Conservation (phyloP, 2,329 filamentous ascomycete genomes). For the Zymoseptoria passerinii region DNA sequence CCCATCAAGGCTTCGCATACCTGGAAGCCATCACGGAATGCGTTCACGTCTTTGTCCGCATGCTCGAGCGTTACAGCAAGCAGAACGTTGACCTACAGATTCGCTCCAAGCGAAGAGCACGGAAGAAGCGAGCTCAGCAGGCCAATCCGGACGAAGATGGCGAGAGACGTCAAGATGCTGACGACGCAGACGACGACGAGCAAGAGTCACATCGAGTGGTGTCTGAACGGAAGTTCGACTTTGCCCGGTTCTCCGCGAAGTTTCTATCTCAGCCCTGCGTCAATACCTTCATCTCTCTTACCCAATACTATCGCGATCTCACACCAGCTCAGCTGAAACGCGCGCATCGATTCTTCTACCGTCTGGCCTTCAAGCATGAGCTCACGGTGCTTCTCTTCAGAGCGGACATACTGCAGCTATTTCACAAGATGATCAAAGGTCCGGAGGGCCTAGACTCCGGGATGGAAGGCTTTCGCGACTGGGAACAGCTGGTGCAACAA, state of each 20-base stretch:
- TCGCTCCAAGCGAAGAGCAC: slow-evolving; percentile 65
- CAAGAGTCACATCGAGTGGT: slow-evolving; percentile 60
- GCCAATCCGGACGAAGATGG: slow-evolving; percentile 26
- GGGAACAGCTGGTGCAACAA: slow-evolving; percentile 82
- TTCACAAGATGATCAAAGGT: slow-evolving; percentile 88
- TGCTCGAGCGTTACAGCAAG: slow-evolving; percentile 88
- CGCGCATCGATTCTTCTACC: slow-evolving; percentile 87
- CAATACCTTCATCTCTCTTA: slow-evolving; percentile 78
- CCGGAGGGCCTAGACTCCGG: slow-evolving; percentile 64
- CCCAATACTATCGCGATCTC: slow-evolving; percentile 72
- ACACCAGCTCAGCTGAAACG: slow-evolving; percentile 75
- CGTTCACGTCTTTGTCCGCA: slow-evolving; percentile 80
- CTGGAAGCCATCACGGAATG: slow-evolving; percentile 87
- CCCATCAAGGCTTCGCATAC: slow-evolving; percentile 88
- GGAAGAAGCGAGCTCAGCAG: slow-evolving; percentile 57
- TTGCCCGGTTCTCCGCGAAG: slow-evolving; percentile 68
- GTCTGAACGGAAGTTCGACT: slow-evolving; percentile 89
- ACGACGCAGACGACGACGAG: slow-evolving; percentile 59
- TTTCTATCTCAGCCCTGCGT: slow-evolving; percentile 80
- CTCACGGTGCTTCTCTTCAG: slow-evolving; percentile 81
- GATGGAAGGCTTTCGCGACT: slow-evolving; percentile 66
- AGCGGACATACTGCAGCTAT: slow-evolving; percentile 79
- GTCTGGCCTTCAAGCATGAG: slow-evolving; percentile 89
- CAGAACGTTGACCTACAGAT: slow-evolving; percentile 92
- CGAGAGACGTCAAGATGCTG: slow-evolving; percentile 45